phyloP scores from a whole-genome alignment of 148 eudicot genomes.

The Nepenthes mirabilis region DNA sequence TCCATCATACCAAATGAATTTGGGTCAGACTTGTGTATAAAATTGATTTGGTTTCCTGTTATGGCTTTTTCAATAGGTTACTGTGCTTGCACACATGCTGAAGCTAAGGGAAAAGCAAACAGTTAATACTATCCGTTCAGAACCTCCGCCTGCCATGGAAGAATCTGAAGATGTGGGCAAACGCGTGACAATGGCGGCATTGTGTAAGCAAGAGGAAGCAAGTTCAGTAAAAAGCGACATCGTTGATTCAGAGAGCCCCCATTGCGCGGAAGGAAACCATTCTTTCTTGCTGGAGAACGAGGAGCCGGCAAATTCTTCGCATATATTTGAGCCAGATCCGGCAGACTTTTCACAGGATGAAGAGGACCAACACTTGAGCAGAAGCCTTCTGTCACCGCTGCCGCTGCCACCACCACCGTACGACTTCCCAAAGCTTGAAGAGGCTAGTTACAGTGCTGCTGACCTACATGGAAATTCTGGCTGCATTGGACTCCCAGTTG shows the following conservation, averaged over 20 bases:
- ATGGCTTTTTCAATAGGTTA: neutral
- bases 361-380: neutral
- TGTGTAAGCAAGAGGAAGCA: slow-evolving; percentile 36
- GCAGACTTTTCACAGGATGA: neutral
- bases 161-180: neutral
- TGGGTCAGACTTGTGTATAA: too few relatives aligned
- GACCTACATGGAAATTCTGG: neutral
- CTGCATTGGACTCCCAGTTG: neutral
- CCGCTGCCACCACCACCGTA: neutral
- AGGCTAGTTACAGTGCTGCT: neutral
- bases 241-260: slow-evolving; percentile 56
- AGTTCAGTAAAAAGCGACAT: slow-evolving; percentile 58
- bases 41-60: too few relatives aligned
- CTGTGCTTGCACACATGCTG: neutral
- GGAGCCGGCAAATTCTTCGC: neutral
- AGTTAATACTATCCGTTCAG: neutral
- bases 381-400: neutral
- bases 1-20: too few relatives aligned
- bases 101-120: neutral
- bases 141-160: neutral
- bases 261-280: neutral
- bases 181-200: neutral
- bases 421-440: neutral
- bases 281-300: neutral
- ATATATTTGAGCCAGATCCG: neutral